phyloP scores from a whole-genome alignment of 2,329 filamentous ascomycete species.

The Hypoxylon sp. region DNA sequence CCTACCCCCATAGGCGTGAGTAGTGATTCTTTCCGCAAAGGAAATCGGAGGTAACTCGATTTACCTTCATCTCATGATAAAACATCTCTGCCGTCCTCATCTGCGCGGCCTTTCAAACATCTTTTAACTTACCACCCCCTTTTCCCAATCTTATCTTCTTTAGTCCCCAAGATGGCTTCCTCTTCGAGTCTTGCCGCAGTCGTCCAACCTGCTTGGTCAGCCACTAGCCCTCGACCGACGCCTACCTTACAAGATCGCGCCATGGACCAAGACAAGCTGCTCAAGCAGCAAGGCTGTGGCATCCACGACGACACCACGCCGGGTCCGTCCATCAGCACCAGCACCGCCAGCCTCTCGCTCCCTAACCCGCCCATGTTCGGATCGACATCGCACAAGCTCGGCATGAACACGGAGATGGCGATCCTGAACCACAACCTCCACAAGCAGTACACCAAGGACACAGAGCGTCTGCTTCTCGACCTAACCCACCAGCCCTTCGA shows the following conservation, averaged over 20 bases:
- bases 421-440: neutral
- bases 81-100: neutral
- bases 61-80: neutral
- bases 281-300: neutral
- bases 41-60: neutral
- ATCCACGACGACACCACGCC: too few species aligned
- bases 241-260: neutral
- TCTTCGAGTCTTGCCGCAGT: neutral
- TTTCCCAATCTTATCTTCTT: neutral
- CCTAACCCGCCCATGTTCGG: conserved; percentile 11
- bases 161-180: neutral
- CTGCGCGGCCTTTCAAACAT: neutral
- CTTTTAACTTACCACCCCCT: too few species aligned
- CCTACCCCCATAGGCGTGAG: neutral
- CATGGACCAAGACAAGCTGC: conserved; percentile 9
- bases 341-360: neutral
- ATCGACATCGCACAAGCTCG: conserved; percentile 7
- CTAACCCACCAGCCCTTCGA: conserved; percentile 4
- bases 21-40: neutral
- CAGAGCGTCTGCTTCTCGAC: too few species aligned
- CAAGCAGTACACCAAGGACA: neutral
- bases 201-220: neutral
- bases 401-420: conserved; percentile 18
- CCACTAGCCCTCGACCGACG: neutral
- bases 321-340: neutral